phyloP scores from a whole-genome alignment of 257 asterid genomes.

The Przewalskia tangutica region DNA sequence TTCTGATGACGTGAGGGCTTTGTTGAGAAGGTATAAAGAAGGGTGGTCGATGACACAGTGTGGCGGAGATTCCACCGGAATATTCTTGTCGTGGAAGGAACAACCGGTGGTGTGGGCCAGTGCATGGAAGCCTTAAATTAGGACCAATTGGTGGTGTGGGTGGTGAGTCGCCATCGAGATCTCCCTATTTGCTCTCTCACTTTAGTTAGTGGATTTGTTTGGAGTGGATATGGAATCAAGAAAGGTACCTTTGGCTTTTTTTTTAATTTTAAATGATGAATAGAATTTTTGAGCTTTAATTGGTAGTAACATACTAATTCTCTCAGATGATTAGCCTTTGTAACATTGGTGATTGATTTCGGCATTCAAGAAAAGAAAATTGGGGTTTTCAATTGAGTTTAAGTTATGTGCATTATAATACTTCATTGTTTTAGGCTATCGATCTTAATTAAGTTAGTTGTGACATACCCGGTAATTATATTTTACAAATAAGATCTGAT shows the following conservation, averaged over 20 bases:
- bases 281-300: background rate
- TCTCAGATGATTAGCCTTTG: slow-evolving; percentile 3
- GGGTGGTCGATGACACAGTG: slow-evolving; percentile 88
- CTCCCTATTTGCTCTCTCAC: slow-evolving; percentile 19
- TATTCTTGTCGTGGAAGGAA: slow-evolving; percentile 93
- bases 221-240: slow-evolving; percentile 12
- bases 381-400: background rate
- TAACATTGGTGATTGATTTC: slow-evolving; percentile 3
- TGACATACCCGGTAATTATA: background rate
- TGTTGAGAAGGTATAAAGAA: slow-evolving; percentile 82
- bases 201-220: slow-evolving; percentile 27
- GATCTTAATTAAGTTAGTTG: background rate
- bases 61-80: slow-evolving; percentile 53
- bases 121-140: slow-evolving; percentile 74
- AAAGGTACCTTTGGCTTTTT: slow-evolving; percentile 11
- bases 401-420: background rate
- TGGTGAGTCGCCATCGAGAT: slow-evolving; percentile 5
- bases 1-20: slow-evolving; percentile 81
- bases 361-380: background rate
- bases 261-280: background rate
- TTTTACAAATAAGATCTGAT: background rate
- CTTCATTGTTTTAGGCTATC: background rate
- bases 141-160: slow-evolving; percentile 6
- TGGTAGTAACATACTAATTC: slow-evolving; percentile 4
- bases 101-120: slow-evolving; percentile 99